Evolutionary conservation across 805 yeast genomes (phyloP).

Genomic region (Candida alai): DNA sequence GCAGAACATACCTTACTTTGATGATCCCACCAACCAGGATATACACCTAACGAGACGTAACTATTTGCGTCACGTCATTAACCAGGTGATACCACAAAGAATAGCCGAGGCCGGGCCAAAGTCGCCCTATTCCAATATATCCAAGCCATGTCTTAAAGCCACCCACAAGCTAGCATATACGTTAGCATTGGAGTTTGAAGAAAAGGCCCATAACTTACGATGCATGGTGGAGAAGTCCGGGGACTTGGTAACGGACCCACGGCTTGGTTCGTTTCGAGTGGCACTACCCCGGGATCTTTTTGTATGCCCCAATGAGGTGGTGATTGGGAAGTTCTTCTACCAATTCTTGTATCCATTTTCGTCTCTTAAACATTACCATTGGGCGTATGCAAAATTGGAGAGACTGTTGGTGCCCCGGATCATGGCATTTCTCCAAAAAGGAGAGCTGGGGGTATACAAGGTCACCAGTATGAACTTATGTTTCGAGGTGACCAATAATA

Average conservation of each 20-base stretch:
- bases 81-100: slow-evolving; percentile 20
- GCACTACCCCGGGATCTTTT: slow-evolving; percentile 11
- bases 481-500: slow-evolving; percentile 12
- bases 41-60: slow-evolving; percentile 55
- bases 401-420: slow-evolving; percentile 28
- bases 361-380: slow-evolving; percentile 33
- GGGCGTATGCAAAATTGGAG: slow-evolving; percentile 37
- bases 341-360: slow-evolving; percentile 24
- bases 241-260: slow-evolving; percentile 1
- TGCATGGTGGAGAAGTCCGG: slow-evolving; percentile 3
- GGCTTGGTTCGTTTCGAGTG: slow-evolving; percentile 8
- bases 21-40: slow-evolving; percentile 62
- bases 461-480: slow-evolving; percentile 21
- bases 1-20: slow-evolving; percentile 55
- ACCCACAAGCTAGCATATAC: slow-evolving; percentile 9
- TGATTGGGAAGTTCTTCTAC: slow-evolving; percentile 29
- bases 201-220: slow-evolving; percentile 7
- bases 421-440: slow-evolving; percentile 3
- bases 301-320: slow-evolving; percentile 11
- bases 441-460: slow-evolving; percentile 8
- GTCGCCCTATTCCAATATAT: slow-evolving; percentile 4
- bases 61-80: slow-evolving; percentile 39
- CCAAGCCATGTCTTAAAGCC: slow-evolving; percentile 10
- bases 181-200: slow-evolving; percentile 8
- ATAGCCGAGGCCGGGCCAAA: not conserved